Evolutionary conservation across 2,329 filamentous ascomycete species (phyloP), one percentile per base, ranked within the genome.

Genomic region (Spiromastix sp.): DNA sequence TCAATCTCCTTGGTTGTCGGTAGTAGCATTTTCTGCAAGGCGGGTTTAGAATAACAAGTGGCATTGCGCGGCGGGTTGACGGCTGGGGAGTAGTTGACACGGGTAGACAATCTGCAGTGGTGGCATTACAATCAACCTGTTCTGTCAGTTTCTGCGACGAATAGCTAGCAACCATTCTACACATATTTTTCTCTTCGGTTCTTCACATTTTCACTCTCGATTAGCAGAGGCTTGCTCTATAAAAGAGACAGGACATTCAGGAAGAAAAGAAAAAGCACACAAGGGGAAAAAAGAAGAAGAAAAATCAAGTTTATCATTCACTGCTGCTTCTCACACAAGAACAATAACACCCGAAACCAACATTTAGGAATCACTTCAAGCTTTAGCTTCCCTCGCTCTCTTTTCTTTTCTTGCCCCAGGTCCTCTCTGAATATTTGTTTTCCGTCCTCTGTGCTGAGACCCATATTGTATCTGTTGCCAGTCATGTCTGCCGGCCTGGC

Each of bases 401-500:
- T 32, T 27, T 36, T 34, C 40, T 33, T 40, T 36, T 35, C 37
- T 40, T 20, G 30, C 34, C 30, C 15, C 19, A 38, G 18, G 28
- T 26, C 34, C 26, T 31, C n/a, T 35, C 31, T 12, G 7, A n/a
- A 24, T n/a, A 7, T 24, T 24, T n/a, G 7, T 24, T 24, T n/a
- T 7, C 21, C n/a, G n/a, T n/a, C 21, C 7, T 7, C 21, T 24
- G 21, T 24, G 21, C 21, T 24, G n/a, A n/a, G n/a, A n/a, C n/a
- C n/a, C n/a, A n/a, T n/a, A n/a, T n/a, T 37, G 32, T 38, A 37
- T 30, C 35, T 32, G 32, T 13, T 42, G 58, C 57, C 63, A 67
- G 70, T 62, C 66, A 81, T 81, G 76, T 76, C 74, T 61, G 67
- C 70, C 46, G 68, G 68, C 46, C 56, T 66, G 46, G 62, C 67